A percentile compares a stretch with the other conserved stretches of the same genome.
phyloP scores from a whole-genome alignment of 2,329 filamentous ascomycete species.

The Fusarium odoratissimum region DNA sequence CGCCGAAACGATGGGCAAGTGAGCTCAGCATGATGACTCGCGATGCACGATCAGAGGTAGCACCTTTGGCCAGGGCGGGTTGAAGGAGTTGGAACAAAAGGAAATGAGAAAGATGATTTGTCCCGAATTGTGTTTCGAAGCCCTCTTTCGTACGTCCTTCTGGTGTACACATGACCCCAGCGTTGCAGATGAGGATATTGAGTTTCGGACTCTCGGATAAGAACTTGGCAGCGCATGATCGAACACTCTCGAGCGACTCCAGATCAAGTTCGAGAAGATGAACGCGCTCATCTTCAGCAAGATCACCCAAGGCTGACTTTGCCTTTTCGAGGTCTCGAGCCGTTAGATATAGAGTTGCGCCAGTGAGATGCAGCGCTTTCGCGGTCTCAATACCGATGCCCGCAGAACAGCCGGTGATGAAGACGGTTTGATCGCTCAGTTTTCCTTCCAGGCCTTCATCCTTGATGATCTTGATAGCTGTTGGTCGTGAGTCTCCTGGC shows the following conservation, averaged over 20 bases:
- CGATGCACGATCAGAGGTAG: background rate
- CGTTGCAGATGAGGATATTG: conserved; percentile 4
- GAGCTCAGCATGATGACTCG: background rate
- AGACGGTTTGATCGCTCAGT: accelerated
- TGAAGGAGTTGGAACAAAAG: background rate
- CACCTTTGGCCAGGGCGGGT: background rate
- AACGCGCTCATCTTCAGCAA: background rate
- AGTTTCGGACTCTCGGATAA: background rate
- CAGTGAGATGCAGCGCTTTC: background rate
- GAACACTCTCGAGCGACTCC: background rate
- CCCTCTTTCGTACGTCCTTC: background rate
- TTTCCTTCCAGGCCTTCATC: background rate
- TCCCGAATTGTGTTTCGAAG: conserved; percentile 8
- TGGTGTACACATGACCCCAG: conserved; percentile 4
- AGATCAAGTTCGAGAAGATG: background rate
- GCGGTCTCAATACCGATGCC: background rate
- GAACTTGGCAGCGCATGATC: background rate
- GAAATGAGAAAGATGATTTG: conserved; percentile 10
- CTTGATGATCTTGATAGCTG: background rate
- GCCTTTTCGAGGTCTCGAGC: conserved; percentile 4
- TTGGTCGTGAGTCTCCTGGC: background rate
- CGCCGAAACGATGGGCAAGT: conserved; percentile 7
- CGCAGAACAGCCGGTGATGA: background rate
- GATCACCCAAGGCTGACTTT: background rate
- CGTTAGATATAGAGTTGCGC: conserved; percentile 1